phyloP scores from a whole-genome alignment of 1,139 yeast species.

The Suhomyces terraborum region DNA sequence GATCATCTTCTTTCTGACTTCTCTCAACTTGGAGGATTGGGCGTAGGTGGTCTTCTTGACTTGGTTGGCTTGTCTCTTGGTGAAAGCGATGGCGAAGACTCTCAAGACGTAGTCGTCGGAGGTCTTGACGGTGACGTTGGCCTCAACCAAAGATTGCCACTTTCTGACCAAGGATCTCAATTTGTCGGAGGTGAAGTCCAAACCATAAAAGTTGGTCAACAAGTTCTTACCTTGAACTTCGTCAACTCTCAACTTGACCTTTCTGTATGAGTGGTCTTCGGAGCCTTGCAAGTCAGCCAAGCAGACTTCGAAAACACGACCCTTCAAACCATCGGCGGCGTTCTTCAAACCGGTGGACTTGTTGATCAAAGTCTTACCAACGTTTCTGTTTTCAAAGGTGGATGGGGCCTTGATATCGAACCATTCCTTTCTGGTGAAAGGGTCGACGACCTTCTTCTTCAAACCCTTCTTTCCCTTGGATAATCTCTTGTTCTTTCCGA shows the following conservation, averaged over 20 bases:
- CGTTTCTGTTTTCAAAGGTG: conserved; percentile 53
- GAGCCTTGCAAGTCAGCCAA: conserved; percentile 56
- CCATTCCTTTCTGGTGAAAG: conserved; percentile 57
- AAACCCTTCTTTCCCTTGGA: conserved; percentile 56
- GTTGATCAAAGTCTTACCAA: conserved; percentile 55
- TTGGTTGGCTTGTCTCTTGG: conserved; percentile 56
- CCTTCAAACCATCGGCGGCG: conserved; percentile 56
- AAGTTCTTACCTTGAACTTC: conserved; percentile 57
- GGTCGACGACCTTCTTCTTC: conserved; percentile 55
- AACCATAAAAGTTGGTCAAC: conserved; percentile 56
- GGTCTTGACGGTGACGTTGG: conserved; percentile 54
- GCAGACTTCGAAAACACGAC: conserved; percentile 52
- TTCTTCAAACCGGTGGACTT: conserved; percentile 55
- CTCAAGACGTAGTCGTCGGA: conserved; percentile 53
- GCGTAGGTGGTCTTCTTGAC: conserved; percentile 54
- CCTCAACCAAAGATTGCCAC: conserved; percentile 57
- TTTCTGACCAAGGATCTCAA: conserved; percentile 55
- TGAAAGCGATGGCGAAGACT: conserved; percentile 55
- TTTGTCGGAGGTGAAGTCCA: conserved; percentile 53
- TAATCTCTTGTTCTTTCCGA: conserved; percentile 56
- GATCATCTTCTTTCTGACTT: conserved; percentile 53
- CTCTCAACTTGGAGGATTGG: conserved; percentile 53
- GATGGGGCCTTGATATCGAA: conserved; percentile 56
- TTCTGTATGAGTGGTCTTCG: conserved; percentile 55
- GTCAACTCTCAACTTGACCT: conserved; percentile 54